Evolutionary conservation across 768 basidiomycete species (phyloP).

Genomic region (Hericium coralloides): DNA sequence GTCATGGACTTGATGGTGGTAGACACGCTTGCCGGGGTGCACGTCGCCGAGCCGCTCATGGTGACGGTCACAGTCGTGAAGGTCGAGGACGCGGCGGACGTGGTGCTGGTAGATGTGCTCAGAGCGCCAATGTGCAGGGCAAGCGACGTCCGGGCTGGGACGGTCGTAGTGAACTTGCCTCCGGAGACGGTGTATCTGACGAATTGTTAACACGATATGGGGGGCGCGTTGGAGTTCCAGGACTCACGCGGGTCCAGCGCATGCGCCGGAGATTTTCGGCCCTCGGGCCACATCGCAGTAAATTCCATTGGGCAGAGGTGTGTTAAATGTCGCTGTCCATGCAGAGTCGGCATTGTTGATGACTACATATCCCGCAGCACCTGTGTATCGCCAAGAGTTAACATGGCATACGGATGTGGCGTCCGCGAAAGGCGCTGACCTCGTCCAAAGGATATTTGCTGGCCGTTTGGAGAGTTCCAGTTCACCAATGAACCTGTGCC

Average conservation of each 20-base stretch:
- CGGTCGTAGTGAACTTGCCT: constrained; percentile 16
- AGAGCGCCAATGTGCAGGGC: constrained; percentile 16
- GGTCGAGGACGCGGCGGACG: neutral
- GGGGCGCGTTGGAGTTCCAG: too few relatives aligned
- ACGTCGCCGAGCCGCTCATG: neutral
- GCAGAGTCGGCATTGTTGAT: constrained; percentile 55
- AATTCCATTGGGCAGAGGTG: constrained; percentile 44
- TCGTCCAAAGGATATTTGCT: constrained; percentile 61
- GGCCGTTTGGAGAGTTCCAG: constrained; percentile 48
- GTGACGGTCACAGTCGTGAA: neutral
- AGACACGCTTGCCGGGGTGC: neutral
- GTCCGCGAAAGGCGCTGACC: constrained; percentile 26
- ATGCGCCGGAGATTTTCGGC: constrained; percentile 27
- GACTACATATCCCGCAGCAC: constrained; percentile 48
- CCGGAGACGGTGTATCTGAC: neutral
- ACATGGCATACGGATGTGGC: too few relatives aligned
- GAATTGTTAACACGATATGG: constrained; percentile 4
- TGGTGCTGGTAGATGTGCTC: neutral
- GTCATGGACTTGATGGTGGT: neutral
- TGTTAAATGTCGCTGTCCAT: constrained; percentile 51
- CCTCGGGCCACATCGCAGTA: constrained; percentile 68
- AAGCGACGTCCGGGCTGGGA: constrained; percentile 18
- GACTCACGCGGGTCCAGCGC: constrained; percentile 40
- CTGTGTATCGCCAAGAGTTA: constrained; percentile 19
- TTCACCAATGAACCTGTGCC: constrained; percentile 40